Evolutionary conservation across 352 stramenopile genomes (phyloP).

Genomic region (Peronosclerospora sorghi): DNA sequence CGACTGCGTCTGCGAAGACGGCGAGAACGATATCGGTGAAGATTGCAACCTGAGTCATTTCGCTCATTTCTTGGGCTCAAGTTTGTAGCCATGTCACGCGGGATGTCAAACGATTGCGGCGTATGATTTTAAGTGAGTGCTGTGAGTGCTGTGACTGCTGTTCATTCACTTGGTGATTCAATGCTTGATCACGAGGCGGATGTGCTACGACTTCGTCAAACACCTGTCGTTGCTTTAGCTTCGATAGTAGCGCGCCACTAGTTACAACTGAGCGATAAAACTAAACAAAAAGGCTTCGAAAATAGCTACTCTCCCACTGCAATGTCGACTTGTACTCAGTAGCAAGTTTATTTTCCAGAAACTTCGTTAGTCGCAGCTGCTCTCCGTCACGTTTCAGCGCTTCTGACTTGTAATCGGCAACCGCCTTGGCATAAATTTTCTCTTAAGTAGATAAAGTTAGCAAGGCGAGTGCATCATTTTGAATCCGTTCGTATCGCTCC

Average conservation of each 20-base stretch:
- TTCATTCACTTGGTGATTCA: not conserved
- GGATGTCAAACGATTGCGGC: constrained; percentile 3
- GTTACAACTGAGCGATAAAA: constrained; percentile 16
- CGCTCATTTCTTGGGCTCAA: constrained; percentile 7
- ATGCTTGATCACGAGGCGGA: not conserved
- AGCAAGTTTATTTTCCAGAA: constrained; percentile 21
- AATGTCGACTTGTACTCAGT: constrained; percentile 2
- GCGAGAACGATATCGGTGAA: constrained; percentile 10
- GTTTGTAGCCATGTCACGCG: constrained; percentile 1
- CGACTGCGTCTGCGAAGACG: constrained; percentile 10
- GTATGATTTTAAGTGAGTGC: constrained; percentile 2
- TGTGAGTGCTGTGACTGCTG: constrained; percentile 2
- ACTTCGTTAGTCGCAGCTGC: constrained; percentile 21
- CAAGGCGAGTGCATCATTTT: constrained; percentile 26
- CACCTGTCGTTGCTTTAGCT: constrained; percentile 16
- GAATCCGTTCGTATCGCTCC: constrained; percentile 20
- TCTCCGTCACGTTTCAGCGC: constrained; percentile 19
- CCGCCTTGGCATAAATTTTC: constrained; percentile 41
- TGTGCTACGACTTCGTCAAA: constrained; percentile 13
- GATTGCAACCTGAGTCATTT: constrained; percentile 7
- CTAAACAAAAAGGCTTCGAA: constrained; percentile 16
- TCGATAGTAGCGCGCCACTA: constrained; percentile 9
- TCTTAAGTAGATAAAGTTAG: constrained; percentile 36
- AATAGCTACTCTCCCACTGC: constrained; percentile 14
- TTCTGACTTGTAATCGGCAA: constrained; percentile 26